Base-by-base conservation (phyloP, 1,139 yeast species). In the Nakaseomyces nivariensis region DNA sequence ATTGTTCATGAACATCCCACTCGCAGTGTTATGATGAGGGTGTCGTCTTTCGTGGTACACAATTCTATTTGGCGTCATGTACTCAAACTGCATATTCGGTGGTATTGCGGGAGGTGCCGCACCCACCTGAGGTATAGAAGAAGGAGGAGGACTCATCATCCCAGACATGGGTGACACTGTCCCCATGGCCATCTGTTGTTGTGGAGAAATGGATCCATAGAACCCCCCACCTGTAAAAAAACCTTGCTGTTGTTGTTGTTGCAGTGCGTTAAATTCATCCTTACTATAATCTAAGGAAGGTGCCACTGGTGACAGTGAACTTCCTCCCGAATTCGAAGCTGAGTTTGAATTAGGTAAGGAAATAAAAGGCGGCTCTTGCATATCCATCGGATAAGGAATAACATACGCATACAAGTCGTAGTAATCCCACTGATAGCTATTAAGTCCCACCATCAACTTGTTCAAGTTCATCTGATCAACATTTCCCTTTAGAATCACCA, bases 351-450 rank as follows among this genome's bases (percentile, higher is more conserved):
- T 36, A 9, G 31, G 22, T 9, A 29, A 31, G 38, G 25, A 22
- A 25, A 27, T 32, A 31, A 11, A 11, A 11, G 33, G 11, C 33
- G 9, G 33, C 11, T 31, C 22, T 17, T 41, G 4, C 45, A 26
- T 11, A 26, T 40, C 49, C 41, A 49, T 43, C 22, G 48, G 52
- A 42, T 41, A 42, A 45, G 51, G 42, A 40, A 56, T 46, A 4
- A 58, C 44, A 43, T 61, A 62, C 7, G 63, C 66, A 40, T 54
- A 60, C 27, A 64, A 48, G 43, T 60, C 58, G 51, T 57, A 58
- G 47, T 58, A 59, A 43, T 63, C 66, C 68, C 68, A 64, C 42
- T 58, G 61, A 46, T 57, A 58, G 4, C 61, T 57, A 49, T 64
- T 64, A 46, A 64, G 51, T 29, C 56, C 61, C 47, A 57, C 34